phyloP scores from a whole-genome alignment of 1,139 yeast genomes.

The Candida sp. region DNA sequence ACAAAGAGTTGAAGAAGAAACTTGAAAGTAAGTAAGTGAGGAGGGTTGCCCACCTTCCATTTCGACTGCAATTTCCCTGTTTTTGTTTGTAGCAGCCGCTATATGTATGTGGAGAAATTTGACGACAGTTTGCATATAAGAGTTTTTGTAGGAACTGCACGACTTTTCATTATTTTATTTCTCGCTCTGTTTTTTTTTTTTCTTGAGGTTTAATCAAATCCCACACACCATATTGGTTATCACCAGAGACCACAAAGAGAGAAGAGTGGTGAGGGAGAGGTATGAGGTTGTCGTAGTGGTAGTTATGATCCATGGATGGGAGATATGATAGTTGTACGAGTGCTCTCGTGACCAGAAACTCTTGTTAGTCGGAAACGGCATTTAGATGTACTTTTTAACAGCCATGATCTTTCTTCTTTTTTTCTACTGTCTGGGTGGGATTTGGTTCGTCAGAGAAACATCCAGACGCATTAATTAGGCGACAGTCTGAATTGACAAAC shows the following conservation, averaged over 20 bases:
- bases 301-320: too few species aligned
- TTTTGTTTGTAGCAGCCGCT: background rate
- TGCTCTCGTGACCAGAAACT: too few species aligned
- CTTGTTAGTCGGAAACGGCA: too few species aligned
- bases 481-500: too few species aligned
- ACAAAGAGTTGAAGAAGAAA: slow-evolving; percentile 32
- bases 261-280: too few species aligned
- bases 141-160: background rate
- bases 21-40: slow-evolving; percentile 12
- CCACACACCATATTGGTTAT: slow-evolving; percentile 1
- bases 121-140: background rate
- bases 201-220: background rate
- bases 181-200: background rate
- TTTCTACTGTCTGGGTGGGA: background rate
- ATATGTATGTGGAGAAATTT: slow-evolving; percentile 3
- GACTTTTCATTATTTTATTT: background rate
- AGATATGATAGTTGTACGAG: background rate
- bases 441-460: background rate
- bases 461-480: too few species aligned
- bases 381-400: background rate
- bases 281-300: too few species aligned
- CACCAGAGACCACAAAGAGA: too few species aligned
- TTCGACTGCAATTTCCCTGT: too few species aligned
- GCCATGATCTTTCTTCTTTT: background rate
- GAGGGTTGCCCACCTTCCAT: too few species aligned